Conservation (phyloP, 441 rosid species). For the Jatropha podagrica region DNA sequence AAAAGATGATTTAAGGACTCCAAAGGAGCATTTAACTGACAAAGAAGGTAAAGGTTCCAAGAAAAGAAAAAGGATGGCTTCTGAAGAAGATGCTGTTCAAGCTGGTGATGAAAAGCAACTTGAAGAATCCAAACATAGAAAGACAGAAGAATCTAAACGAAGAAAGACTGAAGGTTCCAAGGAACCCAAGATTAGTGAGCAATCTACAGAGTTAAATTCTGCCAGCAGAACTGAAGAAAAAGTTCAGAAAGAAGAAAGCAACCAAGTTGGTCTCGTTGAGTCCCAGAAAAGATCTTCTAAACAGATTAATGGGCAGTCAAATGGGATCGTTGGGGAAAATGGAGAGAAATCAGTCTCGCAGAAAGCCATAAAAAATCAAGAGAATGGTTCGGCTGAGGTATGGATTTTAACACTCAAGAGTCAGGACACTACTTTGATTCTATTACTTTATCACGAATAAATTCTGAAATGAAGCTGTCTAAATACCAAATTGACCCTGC, state of each 20-base stretch:
- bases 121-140: constrained; percentile 58
- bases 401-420: constrained; percentile 1
- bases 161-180: constrained; percentile 46
- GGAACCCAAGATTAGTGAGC: constrained; percentile 25
- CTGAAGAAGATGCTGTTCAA: constrained; percentile 44
- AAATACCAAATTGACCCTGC: not conserved
- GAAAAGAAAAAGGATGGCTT: constrained; percentile 72
- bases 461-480: not conserved
- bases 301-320: constrained; percentile 32
- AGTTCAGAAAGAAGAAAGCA: constrained; percentile 20
- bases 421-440: not conserved
- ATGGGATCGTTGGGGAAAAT: constrained; percentile 25
- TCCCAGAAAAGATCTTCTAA: constrained; percentile 32
- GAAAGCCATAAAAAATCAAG: constrained; percentile 41
- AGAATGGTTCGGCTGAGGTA: constrained; percentile 67
- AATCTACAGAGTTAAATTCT: constrained; percentile 20
- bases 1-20: constrained; percentile 21
- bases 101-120: constrained; percentile 27
- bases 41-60: constrained; percentile 47
- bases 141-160: constrained; percentile 63
- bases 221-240: constrained; percentile 22
- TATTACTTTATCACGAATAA: not conserved
- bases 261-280: constrained; percentile 4
- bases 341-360: not conserved
- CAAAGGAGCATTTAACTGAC: constrained; percentile 20